These are phyloP conservation scores for Botrytis byssoidea DNA, from an alignment of 2,329 filamentous ascomycete genomes.

Conservation along the genomic window DNA sequence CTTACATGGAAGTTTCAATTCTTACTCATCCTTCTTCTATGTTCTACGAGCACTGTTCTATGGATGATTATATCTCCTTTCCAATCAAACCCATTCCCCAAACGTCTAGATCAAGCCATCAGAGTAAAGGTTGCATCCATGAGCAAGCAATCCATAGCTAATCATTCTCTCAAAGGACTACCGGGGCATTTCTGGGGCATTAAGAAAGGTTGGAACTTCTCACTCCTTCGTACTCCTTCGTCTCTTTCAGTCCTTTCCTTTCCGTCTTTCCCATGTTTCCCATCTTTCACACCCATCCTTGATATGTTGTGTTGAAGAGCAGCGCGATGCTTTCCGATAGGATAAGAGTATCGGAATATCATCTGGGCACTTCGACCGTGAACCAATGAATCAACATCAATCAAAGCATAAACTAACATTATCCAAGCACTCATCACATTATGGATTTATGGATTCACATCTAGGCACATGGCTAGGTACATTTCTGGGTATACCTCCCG, in stretches of 20 bases:
- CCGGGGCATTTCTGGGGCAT: background rate
- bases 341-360: background rate
- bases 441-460: background rate
- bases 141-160: background rate
- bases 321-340: background rate
- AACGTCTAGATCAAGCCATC: background rate
- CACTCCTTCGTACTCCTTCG: background rate
- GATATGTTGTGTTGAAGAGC: background rate
- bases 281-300: background rate
- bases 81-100: background rate
- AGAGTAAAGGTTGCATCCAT: background rate
- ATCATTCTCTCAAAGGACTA: background rate
- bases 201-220: background rate
- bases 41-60: background rate
- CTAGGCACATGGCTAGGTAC: background rate
- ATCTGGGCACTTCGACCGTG: background rate
- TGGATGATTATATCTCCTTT: background rate
- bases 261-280: background rate
- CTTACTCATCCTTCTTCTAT: conserved; percentile 1
- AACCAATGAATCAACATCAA: background rate
- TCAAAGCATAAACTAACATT: background rate
- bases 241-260: background rate
- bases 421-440: background rate
- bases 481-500: background rate
- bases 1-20: background rate